Evolutionary conservation across 1,284 basidiomycete genomes (phyloP), one percentile per base, ranked within the genome.

Genomic region (Puccinia hordei): DNA sequence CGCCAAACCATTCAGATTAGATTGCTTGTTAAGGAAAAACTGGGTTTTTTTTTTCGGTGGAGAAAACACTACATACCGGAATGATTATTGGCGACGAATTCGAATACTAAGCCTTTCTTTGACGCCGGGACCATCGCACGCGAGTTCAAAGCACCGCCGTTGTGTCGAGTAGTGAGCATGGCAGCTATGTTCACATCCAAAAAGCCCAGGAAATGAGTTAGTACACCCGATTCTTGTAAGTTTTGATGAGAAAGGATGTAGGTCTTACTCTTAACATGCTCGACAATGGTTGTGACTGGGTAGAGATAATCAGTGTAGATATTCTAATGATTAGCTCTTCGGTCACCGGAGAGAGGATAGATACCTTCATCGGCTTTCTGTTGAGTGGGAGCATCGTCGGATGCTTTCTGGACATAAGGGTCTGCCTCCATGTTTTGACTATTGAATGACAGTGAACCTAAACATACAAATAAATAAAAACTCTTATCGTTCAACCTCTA

Each of bases 141-240:
- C 10, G 92, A 90, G 85, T 95, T 93, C 49, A 97, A 86, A 72
- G 88, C 87, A 1, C 93, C 93, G 82, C 90, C 88, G n/a, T 89
- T 84, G n/a, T 89, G 88, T 66, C 91, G 90, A 22, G 93, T 92
- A 22, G 92, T 92, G 73, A 96, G 87, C 91, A 95, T 93, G 71
- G 91, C 92, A 0, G 90, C 76, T 78, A 33, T 12, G 12, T 12
- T 4, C 38, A 41, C 38, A 41, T 12, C 4, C 38, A 15, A 59
- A 27, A 59, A 10, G 3, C 15, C 24, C n/a, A 30, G 12, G 27
- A 4, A 30, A 59, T 59, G 1, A 59, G 27, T 33, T 5, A 17
- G 57, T 8, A 15, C 6, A 55, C 19, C 27, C 13, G 22, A 12
- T 24, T 27, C 57, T n/a, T 27, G 17, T 17, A 24, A 57, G 35